These are phyloP conservation scores for Russula abietina DNA, from an alignment of 768 basidiomycete genomes.

Conservation along the genomic window DNA sequence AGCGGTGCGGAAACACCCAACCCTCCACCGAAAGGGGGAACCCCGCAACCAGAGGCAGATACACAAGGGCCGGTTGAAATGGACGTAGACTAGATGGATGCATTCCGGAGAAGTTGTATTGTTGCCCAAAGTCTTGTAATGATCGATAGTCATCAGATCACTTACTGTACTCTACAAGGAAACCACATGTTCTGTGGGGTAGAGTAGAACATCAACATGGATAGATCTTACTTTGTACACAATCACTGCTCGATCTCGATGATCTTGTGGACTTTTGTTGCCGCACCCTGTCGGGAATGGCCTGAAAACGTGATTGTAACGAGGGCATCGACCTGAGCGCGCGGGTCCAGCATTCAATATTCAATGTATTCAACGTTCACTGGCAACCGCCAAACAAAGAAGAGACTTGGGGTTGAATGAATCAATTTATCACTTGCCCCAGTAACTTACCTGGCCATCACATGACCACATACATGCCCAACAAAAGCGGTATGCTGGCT, in stretches of 20 bases:
- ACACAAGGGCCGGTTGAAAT: conserved; percentile 56
- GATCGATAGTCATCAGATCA: not conserved
- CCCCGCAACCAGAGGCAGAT: conserved; percentile 33
- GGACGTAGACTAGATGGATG: conserved; percentile 60
- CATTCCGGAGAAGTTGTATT: conserved; percentile 1
- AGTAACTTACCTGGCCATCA: no score
- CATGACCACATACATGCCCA: no score
- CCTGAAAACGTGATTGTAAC: no score
- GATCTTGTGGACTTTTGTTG: no score
- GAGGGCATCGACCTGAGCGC: no score
- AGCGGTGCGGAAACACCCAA: conserved; percentile 53
- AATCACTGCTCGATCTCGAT: no score
- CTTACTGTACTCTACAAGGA: not conserved
- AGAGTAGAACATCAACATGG: conserved; percentile 9
- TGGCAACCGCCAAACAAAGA: not conserved
- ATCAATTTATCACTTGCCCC: not conserved
- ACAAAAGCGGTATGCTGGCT: no score
- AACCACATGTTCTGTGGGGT: not conserved
- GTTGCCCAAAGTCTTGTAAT: conserved; percentile 5
- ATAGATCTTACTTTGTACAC: conserved; percentile 1
- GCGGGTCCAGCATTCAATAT: no score
- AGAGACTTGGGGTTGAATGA: not conserved
- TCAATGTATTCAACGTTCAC: no score
- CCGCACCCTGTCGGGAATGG: no score
- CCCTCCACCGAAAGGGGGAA: conserved; percentile 34